These are phyloP conservation scores for Podaxis sp. DNA, from an alignment of 768 basidiomycete species.

Conservation along the genomic window DNA sequence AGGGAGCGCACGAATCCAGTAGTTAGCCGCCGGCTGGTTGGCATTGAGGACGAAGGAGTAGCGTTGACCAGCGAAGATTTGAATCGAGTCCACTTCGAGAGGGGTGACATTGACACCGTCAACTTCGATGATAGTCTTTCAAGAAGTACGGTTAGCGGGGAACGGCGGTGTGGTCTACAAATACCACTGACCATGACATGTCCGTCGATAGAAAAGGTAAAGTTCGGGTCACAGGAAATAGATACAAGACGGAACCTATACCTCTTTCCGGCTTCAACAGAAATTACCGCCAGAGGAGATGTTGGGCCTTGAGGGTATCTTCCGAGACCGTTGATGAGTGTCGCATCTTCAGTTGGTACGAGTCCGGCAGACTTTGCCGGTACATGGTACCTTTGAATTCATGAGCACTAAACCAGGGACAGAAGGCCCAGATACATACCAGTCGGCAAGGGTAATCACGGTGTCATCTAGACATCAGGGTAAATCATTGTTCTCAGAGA, in stretches of 20 bases:
- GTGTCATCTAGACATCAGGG: conserved; percentile 32
- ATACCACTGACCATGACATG: conserved; percentile 35
- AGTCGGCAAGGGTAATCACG: conserved; percentile 48
- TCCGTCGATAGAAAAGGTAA: conserved; percentile 43
- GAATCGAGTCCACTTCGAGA: conserved; percentile 36
- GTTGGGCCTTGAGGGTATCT: conserved; percentile 37
- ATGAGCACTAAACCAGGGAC: neutral
- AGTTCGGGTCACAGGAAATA: conserved; percentile 47
- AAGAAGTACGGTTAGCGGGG: conserved; percentile 5
- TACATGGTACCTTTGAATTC: conserved; percentile 28
- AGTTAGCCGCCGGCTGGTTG: conserved; percentile 37
- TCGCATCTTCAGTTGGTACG: conserved; percentile 31
- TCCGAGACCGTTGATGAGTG: conserved; percentile 52
- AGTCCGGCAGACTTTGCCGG: conserved; percentile 27
- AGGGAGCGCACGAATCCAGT: conserved; percentile 43
- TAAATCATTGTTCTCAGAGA: neutral
- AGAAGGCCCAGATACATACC: conserved; percentile 26
- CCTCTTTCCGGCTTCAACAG: conserved; percentile 33
- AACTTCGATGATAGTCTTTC: conserved; percentile 38
- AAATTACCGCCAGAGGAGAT: conserved; percentile 36
- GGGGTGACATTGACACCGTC: conserved; percentile 39
- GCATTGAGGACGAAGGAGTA: conserved; percentile 44
- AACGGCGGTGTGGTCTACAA: neutral
- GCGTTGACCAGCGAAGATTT: conserved; percentile 37
- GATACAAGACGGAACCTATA: conserved; percentile 52